Evolutionary conservation across 2,329 filamentous ascomycete genomes (phyloP).

Genomic region (Clonostachys rosea): DNA sequence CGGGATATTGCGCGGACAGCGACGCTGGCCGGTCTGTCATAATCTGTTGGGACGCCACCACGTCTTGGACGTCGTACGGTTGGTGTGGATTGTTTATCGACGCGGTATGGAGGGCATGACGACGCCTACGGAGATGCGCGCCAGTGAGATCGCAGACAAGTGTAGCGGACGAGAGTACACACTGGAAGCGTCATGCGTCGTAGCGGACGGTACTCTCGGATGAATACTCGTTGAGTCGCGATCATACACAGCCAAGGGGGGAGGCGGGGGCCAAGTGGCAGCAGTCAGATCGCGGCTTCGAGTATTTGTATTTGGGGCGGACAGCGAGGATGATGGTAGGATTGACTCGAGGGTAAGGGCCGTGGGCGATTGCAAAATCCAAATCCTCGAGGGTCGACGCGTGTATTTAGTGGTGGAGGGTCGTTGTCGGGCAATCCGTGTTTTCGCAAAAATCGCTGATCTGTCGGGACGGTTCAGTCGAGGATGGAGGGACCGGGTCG

Average conservation of each 20-base stretch:
- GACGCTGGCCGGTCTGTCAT: constrained; percentile 56
- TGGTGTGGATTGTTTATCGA: constrained; percentile 41
- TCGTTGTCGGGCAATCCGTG: constrained; percentile 12
- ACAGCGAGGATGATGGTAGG: constrained; percentile 2
- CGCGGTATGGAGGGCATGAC: constrained; percentile 54
- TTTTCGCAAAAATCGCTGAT: constrained; percentile 22
- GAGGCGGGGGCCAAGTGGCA: not conserved
- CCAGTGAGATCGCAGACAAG: constrained; percentile 12
- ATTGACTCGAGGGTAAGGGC: constrained; percentile 1
- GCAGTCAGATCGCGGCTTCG: not conserved
- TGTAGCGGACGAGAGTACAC: constrained; percentile 11
- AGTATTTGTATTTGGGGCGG: constrained; percentile 1
- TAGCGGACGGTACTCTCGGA: not conserved
- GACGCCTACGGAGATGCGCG: constrained; percentile 42
- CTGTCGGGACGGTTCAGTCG: constrained; percentile 6
- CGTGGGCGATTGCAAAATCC: constrained; percentile 4
- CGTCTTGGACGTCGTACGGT: constrained; percentile 24
- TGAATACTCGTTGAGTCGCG: not conserved
- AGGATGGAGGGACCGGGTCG: constrained; percentile 8
- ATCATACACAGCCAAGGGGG: not conserved
- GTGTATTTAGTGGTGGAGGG: constrained; percentile 13
- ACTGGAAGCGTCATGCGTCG: constrained; percentile 14
- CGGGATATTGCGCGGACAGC: constrained; percentile 50
- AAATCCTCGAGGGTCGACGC: constrained; percentile 8
- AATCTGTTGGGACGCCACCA: constrained; percentile 47